Percentiles rank a stretch among this genome's conserved stretches.
phyloP scores from a whole-genome alignment of 148 eudicot genomes.

The Cornus suecica region DNA sequence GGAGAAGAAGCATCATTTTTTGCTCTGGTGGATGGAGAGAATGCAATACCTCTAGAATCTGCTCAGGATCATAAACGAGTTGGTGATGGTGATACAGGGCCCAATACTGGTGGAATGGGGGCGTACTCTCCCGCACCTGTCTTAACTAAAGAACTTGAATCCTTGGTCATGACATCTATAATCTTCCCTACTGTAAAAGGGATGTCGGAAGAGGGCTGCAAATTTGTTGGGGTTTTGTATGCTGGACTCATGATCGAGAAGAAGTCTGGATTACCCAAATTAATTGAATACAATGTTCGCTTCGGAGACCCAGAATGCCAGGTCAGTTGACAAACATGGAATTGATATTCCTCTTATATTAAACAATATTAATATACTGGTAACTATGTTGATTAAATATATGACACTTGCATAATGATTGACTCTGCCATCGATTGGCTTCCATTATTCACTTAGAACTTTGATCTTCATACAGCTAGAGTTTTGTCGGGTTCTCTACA shows the following conservation, averaged over 20 bases:
- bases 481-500: background rate
- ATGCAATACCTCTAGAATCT: slow-evolving; percentile 85
- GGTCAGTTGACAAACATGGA: slow-evolving; percentile 39
- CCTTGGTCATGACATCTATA: slow-evolving; percentile 74
- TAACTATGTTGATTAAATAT: background rate
- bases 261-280: slow-evolving; percentile 84
- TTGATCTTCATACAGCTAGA: background rate
- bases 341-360: background rate
- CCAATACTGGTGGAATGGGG: slow-evolving; percentile 98
- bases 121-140: slow-evolving; percentile 96
- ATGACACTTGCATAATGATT: background rate
- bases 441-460: background rate
- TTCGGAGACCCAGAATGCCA: slow-evolving; percentile 99
- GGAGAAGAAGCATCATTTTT: slow-evolving; percentile 97
- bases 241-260: slow-evolving; percentile 97
- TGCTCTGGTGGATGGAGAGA: slow-evolving; percentile 90
- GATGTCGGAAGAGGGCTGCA: slow-evolving; percentile 87
- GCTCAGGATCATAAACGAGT: slow-evolving; percentile 98
- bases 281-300: slow-evolving; percentile 94
- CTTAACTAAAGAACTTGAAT: slow-evolving; percentile 72
- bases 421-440: slow-evolving; percentile 3
- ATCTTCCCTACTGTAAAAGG: slow-evolving; percentile 82
- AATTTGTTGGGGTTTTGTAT: slow-evolving; percentile 88
- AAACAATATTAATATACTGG: background rate
- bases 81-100: slow-evolving; percentile 90